Conservation (phyloP, 2,329 filamentous ascomycete genomes). For the Plenodomus tracheiphilus region DNA sequence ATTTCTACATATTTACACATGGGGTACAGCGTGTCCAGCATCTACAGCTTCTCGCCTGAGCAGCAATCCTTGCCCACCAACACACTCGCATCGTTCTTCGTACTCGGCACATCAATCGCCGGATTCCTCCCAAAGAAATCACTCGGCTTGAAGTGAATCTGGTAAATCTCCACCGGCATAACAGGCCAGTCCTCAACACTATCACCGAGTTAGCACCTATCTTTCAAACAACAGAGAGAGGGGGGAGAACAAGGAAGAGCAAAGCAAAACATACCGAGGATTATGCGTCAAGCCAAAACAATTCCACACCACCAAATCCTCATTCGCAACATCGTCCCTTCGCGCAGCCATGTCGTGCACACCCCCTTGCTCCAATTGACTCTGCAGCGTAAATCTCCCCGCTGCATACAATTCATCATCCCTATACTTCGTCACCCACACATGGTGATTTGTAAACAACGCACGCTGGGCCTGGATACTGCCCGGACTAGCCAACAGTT, state of each 20-base stretch:
- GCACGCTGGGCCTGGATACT: conserved; percentile 53
- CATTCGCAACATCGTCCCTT: conserved; percentile 48
- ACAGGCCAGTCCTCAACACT: conserved; percentile 55
- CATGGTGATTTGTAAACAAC: conserved; percentile 54
- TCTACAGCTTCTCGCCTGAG: conserved; percentile 19
- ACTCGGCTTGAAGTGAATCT: conserved; percentile 52
- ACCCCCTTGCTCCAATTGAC: conserved; percentile 48
- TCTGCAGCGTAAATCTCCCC: conserved; percentile 54
- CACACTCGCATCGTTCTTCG: conserved; percentile 36
- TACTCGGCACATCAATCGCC: conserved; percentile 55
- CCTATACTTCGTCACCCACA: conserved; percentile 59
- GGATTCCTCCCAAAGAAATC: conserved; percentile 61
- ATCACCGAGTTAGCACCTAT: too few species aligned
- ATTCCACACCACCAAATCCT: conserved; percentile 56
- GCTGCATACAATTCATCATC: conserved; percentile 57
- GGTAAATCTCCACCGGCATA: conserved; percentile 54
- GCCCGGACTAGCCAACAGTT: conserved; percentile 52
- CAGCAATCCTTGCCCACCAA: conserved; percentile 35
- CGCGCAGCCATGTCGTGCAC: conserved; percentile 50
- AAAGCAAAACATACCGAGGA: conserved; percentile 40
- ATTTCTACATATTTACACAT: background rate
- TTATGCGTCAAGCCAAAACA: conserved; percentile 58
- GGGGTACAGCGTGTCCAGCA: background rate
- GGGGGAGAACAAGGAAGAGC: background rate
- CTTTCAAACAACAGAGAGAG: too few species aligned